Conservation (phyloP, 768 basidiomycete genomes). For the Lepiota venenata region DNA sequence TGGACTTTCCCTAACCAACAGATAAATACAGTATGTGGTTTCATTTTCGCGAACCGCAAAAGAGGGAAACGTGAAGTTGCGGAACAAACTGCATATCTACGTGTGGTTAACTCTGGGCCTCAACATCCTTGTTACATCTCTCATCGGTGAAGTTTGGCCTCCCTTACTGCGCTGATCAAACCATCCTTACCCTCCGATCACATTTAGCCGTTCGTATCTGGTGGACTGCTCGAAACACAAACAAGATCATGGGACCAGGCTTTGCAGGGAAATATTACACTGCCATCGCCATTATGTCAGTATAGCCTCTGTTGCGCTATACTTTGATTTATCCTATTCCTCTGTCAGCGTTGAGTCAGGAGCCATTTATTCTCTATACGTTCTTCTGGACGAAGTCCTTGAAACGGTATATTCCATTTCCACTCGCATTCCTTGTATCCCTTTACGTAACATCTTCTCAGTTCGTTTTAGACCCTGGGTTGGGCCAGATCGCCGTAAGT, state of each 20-base stretch:
- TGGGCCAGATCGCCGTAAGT: constrained; percentile 17
- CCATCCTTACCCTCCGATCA: background rate
- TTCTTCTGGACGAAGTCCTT: too few relatives aligned
- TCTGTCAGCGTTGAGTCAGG: constrained; percentile 33
- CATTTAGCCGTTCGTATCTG: constrained; percentile 33
- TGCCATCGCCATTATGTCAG: constrained; percentile 36
- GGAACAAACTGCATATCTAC: constrained; percentile 25
- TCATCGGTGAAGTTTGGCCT: constrained; percentile 24
- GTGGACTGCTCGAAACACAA: constrained; percentile 26
- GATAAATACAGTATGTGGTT: constrained; percentile 16
- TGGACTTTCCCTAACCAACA: too few relatives aligned
- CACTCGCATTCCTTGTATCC: too few relatives aligned
- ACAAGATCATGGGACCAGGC: constrained; percentile 21
- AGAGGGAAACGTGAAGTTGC: background rate
- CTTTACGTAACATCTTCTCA: too few relatives aligned
- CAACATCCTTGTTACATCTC: constrained; percentile 29
- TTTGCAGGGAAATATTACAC: constrained; percentile 27
- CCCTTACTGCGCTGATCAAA: background rate
- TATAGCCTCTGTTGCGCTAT: background rate
- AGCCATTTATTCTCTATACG: constrained; percentile 26
- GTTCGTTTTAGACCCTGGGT: constrained; percentile 18
- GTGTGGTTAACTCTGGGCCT: constrained; percentile 27
- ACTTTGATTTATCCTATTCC: too few relatives aligned
- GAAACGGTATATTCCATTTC: too few relatives aligned
- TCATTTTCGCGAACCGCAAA: constrained; percentile 12